Evolutionary conservation across 2,329 filamentous ascomycete species (phyloP), one percentile per base, ranked within the genome.

Genomic region (Botryotinia calthae): DNA sequence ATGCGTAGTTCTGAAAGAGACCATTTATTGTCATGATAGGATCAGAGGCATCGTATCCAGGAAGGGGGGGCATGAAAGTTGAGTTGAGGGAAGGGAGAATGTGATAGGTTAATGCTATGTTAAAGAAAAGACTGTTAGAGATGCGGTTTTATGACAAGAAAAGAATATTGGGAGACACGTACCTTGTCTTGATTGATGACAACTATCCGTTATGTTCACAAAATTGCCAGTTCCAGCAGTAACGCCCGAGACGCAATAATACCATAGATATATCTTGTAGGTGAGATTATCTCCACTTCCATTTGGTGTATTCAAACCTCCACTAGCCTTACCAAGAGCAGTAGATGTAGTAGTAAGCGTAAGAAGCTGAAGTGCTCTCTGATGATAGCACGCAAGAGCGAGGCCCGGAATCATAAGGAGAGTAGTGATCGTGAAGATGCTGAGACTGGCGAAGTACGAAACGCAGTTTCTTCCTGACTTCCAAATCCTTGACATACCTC

Each of bases 231-330:
- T 2, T 48, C 22, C 12, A 25, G 42, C 20, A 34, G 28, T 20
- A 22, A 65, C 28, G 2, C 62, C 20, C 28, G 42, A 22, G 14
- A 64, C 6, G 25, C 62, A 65, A 48, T 48, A 65, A 48, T 48
- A 65, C 62, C 62, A 65, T 25, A 48, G 62, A 65, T 65, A 65
- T 34, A 65, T 65, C 28, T 46, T 65, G 2, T 48, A 48, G 20
- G 62, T 65, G 14, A 46, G 44, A 25, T 48, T 28, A 16, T 46
- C 28, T 14, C 42, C 42, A n/a, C 12, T 1, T 22, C 62, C 28
- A 25, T 48, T 22, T 48, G 20, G 48, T 65, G 42, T 28, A 25
- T 48, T 48, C 42, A 65, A 9, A 2, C 28, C 28, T 48, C 42
- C 28, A 34, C 6, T 34, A 48, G 14, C 2, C 0, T 34, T 48